Base-by-base conservation (phyloP, 495 filamentous ascomycete species). In the Talaromyces trachyspermus region DNA sequence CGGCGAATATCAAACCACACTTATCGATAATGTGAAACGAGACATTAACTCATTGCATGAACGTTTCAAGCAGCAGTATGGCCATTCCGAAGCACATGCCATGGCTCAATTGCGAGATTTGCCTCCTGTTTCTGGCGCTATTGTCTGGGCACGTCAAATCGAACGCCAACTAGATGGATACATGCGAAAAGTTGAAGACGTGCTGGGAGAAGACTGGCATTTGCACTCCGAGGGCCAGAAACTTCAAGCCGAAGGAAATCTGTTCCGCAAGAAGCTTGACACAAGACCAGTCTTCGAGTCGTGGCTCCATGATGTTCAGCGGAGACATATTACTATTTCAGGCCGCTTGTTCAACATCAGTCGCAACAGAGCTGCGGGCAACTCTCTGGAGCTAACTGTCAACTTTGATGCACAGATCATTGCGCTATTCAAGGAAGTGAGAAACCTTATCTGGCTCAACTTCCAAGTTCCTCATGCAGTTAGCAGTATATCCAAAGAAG, bases 341-440 rank as follows among this genome's bases (percentile, higher is more conserved):
- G 92, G 92, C 9, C 82, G 88, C 14, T 77, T 99, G 5, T 99
- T 99, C 68, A 84, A 82, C 52, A 89, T 99, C 55, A 81, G 75
- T 43, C 84, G 83, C 55, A 91, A 95, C 53, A 81, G 92, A 38
- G 83, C 89, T 3, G 83, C 86, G 4, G 89, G 88, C 49, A 92
- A 95, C 59, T 75, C 76, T 7, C 62, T 95, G 27, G 90, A 97
- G 62, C 76, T 99, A 12, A 78, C 76, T 4, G 88, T 99, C 58
- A 99, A 97, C 63, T 99, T 99, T 50, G 90, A 99, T 64, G 81
- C 86, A 7, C 91, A 97, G 58, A 85, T 97, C 49, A 99, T 97
- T 62, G 87, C 89, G 0, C 67, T 99, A 24, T 99, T 97, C 74
- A 99, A 99, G 59, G 92, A 99, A 68, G 94, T 95, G n/a, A 81